Percentiles rank a stretch among this genome's conserved stretches.
These are phyloP conservation scores for Rubia balearica DNA, from an alignment of 305 asterid genomes.

Conservation along the genomic window DNA sequence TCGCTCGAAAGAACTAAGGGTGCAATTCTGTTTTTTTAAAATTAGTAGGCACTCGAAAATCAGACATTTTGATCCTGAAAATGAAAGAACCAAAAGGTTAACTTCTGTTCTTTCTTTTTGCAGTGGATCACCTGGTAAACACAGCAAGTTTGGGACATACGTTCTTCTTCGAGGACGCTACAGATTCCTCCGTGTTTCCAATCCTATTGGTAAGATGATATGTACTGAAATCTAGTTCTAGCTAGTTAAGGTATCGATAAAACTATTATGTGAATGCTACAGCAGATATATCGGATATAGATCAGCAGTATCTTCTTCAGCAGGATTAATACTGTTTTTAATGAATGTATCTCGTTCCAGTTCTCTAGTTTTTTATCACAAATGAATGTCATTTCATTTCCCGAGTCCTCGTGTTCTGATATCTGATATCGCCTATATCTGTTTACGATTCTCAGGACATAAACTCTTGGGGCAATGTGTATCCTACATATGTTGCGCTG, in stretches of 20 bases:
- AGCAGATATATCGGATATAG: too few relatives aligned
- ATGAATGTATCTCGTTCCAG: not conserved
- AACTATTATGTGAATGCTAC: too few relatives aligned
- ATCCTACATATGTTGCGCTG: slow-evolving; percentile 83
- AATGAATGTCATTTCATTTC: not conserved
- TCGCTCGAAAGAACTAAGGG: not conserved
- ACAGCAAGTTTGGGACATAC: slow-evolving; percentile 85
- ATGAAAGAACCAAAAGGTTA: not conserved
- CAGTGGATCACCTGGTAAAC: slow-evolving; percentile 94
- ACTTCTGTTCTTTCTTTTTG: slow-evolving; percentile 13
- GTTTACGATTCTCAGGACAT: slow-evolving; percentile 48
- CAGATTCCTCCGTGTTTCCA: slow-evolving; percentile 65
- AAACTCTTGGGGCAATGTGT: slow-evolving; percentile 93
- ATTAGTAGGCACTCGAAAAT: not conserved
- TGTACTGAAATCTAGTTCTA: not conserved
- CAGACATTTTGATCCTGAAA: not conserved
- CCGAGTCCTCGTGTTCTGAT: not conserved
- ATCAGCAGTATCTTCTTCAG: too few relatives aligned
- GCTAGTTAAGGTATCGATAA: too few relatives aligned
- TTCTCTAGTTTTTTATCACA: not conserved
- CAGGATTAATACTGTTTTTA: not conserved
- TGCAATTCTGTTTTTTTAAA: not conserved
- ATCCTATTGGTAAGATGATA: slow-evolving; percentile 50
- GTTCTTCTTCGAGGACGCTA: slow-evolving; percentile 87
- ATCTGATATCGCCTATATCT: not conserved